Base-by-base conservation (phyloP, 2,329 filamentous ascomycete species). In the Fulvia fulva region DNA sequence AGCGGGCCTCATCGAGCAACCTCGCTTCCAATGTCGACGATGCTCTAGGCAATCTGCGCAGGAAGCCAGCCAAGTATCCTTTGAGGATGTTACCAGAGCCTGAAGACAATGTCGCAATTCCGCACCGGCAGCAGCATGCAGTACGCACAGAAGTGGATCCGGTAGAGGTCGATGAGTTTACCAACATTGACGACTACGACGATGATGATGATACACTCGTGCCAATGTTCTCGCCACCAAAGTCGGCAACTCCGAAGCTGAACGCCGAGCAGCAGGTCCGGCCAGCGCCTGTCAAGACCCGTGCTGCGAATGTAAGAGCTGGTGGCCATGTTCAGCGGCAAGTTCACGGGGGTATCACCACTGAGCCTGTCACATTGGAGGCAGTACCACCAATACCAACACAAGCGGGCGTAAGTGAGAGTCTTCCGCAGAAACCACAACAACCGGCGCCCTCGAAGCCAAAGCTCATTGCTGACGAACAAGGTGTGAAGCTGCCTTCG, bases 11-110 rank as follows among this genome's bases (percentile, higher is more conserved):
- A 12, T 49, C 58, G 3, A 59, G 56, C 44, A 67, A 67, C 28
- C 56, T 65, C 22, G 59, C 62, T 1, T 14, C 37, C 7, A 50
- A 55, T 22, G 58, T 65, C 23, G 30, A 21, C 7, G 63, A 66
- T 45, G 61, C 59, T 11, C 57, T 69, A 11, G 25, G 19, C 2
- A n/a, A 19, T 45, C 25, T 51, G 47, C 8, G 5, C 47, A 16
- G 21, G 23, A 51, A 51, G 19, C 8, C 5, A 25, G 21, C 21
- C 11, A 22, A 55, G 43, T 34, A 25, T 28, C 3, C 47, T 19
- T 12, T 32, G 19, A 4, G n/a, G 12, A 26, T 19, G 2, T 30
- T n/a, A 2, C 16, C 22, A 4, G 16, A 46, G 8, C 32, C 21
- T 5, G 37, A 41, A 14, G 37, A 19, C 37, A n/a, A 7, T 7